Conservation (phyloP, 1,139 yeast species). For the Pichia sp. region DNA sequence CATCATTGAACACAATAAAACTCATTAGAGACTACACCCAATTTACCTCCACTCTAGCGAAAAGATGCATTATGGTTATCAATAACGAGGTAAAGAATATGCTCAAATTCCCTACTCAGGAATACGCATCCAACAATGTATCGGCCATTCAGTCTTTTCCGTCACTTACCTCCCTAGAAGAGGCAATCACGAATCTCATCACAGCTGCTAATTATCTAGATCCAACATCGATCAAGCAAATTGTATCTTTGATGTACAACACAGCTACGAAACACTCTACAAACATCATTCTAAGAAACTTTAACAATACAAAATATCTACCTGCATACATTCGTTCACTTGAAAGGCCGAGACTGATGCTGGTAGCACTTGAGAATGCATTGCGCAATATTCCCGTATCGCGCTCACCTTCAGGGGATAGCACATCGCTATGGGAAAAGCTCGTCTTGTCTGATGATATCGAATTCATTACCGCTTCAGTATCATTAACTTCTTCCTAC, state of each 20-base stretch:
- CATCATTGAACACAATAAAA: constrained; percentile 38
- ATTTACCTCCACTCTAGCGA: constrained; percentile 24
- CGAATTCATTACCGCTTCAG: no score
- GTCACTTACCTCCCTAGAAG: no score
- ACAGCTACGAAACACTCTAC: constrained; percentile 7
- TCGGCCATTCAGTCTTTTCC: no score
- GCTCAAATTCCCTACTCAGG: constrained; percentile 2
- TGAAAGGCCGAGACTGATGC: constrained; percentile 5
- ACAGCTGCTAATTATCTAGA: background rate
- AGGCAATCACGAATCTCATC: constrained; percentile 1
- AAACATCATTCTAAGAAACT: constrained; percentile 7
- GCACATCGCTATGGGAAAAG: background rate
- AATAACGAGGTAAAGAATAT: constrained; percentile 6
- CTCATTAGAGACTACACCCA: constrained; percentile 39
- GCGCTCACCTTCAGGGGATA: no score
- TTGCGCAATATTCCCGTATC: background rate
- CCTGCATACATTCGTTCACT: constrained; percentile 8
- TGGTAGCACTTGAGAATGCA: constrained; percentile 17
- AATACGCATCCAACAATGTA: background rate
- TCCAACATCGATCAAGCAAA: background rate
- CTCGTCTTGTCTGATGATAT: constrained; percentile 1
- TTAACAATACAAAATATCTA: constrained; percentile 12
- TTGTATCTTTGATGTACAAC: constrained; percentile 2
- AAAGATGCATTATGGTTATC: constrained; percentile 8
- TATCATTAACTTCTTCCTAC: no score